Percentiles rank a stretch among this genome's conserved stretches.
These are phyloP conservation scores for Ruellia speciosa DNA, from an alignment of 305 asterid genomes.

Conservation along the genomic window DNA sequence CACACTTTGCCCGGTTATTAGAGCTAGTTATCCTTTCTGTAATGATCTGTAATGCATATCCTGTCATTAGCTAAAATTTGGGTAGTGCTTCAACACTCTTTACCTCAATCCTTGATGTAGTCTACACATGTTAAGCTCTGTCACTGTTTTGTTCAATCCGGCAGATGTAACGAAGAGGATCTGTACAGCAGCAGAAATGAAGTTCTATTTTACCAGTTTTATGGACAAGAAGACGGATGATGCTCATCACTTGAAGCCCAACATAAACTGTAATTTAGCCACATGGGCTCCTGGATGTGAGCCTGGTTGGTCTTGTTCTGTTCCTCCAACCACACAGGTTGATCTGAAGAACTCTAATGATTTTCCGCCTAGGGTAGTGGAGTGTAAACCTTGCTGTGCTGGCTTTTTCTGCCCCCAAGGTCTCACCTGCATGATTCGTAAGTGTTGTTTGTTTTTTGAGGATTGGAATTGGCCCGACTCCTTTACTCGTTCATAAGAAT, in stretches of 20 bases:
- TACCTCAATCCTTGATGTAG: not conserved
- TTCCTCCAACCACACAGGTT: constrained; percentile 42
- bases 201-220: constrained; percentile 73
- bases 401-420: constrained; percentile 96
- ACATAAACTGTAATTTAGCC: constrained; percentile 74
- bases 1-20: not conserved
- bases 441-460: constrained; percentile 28
- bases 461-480: constrained; percentile 1
- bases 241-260: constrained; percentile 66
- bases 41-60: too few species aligned
- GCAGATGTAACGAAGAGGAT: constrained; percentile 81
- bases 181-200: constrained; percentile 94
- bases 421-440: constrained; percentile 99
- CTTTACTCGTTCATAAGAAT: not conserved
- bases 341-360: constrained; percentile 59
- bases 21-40: not conserved
- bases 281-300: constrained; percentile 91
- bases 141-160: constrained; percentile 28
- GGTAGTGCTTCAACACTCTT: too few species aligned
- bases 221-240: constrained; percentile 49
- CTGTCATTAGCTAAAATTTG: too few species aligned
- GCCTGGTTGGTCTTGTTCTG: constrained; percentile 91
- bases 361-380: constrained; percentile 54
- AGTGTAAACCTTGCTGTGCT: constrained; percentile 78
- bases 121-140: constrained; percentile 17